phyloP scores from a whole-genome alignment of 768 basidiomycete species.

The Boletus speciosus region DNA sequence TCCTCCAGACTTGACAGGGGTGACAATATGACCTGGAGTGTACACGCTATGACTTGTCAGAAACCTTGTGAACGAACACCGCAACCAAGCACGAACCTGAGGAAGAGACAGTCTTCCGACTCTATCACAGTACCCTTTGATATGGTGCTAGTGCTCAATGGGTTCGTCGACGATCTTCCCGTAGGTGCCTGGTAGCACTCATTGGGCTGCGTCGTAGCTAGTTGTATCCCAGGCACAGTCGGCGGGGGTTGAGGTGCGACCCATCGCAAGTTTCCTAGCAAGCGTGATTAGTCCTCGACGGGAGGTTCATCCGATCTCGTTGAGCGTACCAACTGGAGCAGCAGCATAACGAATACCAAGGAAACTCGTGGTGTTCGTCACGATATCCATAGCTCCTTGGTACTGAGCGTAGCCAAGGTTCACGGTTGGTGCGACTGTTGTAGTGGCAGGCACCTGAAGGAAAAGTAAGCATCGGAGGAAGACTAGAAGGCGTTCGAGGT shows the following conservation, averaged over 20 bases:
- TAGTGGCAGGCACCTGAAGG: background rate
- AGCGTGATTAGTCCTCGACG: background rate
- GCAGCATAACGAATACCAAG: constrained; percentile 6
- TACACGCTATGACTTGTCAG: background rate
- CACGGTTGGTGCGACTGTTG: background rate
- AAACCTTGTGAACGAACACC: background rate
- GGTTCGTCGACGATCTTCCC: background rate
- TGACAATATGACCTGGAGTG: background rate
- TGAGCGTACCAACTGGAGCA: constrained; percentile 2
- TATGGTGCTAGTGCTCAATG: background rate
- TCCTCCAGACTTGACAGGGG: background rate
- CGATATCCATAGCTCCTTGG: background rate
- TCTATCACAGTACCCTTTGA: background rate
- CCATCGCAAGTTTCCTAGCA: constrained; percentile 7
- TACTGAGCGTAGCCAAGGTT: constrained; percentile 7
- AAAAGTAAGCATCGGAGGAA: background rate
- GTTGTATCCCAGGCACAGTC: background rate
- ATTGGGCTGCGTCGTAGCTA: background rate
- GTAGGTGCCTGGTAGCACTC: background rate
- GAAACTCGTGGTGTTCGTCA: constrained; percentile 1
- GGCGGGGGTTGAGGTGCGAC: background rate
- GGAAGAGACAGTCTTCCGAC: constrained; percentile 9
- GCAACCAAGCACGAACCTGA: background rate
- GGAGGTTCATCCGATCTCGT: background rate
- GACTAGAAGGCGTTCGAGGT: background rate